Evolutionary conservation across 106 monocot genomes (phyloP).

Genomic region (Amphibolis antarctica): DNA sequence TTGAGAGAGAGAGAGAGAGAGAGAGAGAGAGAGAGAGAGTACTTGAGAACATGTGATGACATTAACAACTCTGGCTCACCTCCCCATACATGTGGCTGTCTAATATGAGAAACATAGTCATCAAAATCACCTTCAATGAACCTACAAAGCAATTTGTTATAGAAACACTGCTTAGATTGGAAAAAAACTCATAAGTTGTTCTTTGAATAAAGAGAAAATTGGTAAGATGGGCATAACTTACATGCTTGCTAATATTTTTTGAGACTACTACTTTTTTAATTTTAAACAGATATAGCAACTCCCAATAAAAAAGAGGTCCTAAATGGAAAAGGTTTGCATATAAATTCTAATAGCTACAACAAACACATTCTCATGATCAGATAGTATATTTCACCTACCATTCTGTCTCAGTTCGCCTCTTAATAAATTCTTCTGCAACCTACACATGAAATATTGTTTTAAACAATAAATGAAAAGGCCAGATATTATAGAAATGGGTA

Average conservation of each 20-base stretch:
- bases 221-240: too few species aligned
- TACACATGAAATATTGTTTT: constrained; percentile 7
- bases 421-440: constrained; percentile 92
- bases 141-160: constrained; percentile 30
- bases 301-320: neutral
- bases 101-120: constrained; percentile 64
- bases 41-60: constrained; percentile 95
- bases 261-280: neutral
- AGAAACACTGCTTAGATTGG: neutral
- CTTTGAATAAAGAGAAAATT: neutral
- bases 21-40: neutral
- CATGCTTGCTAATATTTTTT: too few species aligned
- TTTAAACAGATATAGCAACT: neutral
- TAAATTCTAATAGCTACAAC: neutral
- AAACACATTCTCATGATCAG: neutral
- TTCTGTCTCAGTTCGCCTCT: constrained; percentile 77
- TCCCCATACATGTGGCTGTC: constrained; percentile 94
- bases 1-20: too few species aligned
- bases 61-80: constrained; percentile 94
- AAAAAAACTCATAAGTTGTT: neutral
- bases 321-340: neutral
- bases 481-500: neutral
- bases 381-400: constrained; percentile 41
- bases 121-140: constrained; percentile 95
- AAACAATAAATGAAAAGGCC: neutral